Evolutionary conservation across 768 basidiomycete genomes (phyloP), one percentile per base, ranked within the genome.

Genomic region (Rhodotorula sphaerocarpa): DNA sequence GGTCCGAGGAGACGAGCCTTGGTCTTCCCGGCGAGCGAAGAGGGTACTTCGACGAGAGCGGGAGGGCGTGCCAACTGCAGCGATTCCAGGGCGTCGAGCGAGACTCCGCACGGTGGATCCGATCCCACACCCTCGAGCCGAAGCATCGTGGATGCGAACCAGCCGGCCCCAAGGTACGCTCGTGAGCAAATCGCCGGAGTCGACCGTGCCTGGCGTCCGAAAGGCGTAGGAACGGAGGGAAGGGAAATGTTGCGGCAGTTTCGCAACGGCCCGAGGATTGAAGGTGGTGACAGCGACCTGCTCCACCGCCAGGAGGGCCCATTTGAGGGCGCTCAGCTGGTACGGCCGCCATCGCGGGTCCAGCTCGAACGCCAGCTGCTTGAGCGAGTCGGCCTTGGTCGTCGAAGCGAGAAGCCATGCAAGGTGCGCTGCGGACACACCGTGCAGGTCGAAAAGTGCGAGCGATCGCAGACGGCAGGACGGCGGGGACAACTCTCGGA

Each of bases 351-450:
- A 11, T 7, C 9, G 3, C 10, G 51, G 23, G 3, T 36, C 21
- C 14, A 59, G 31, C 39, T 59, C 51, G 61, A 67, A 52, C 2
- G 53, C 39, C 57, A 67, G 21, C 21, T 30, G n/a, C 18, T 55
- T 46, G 25, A 67, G 65, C 7, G 61, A 59, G 36, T 67, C 65
- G 48, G 43, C 48, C 16, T 52, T 7, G 16, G 39, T 62, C 33
- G 61, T 41, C 0, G 57, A 28, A 7, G 23, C 9, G 42, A 67
- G 61, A 6, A 67, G 57, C 65, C 65, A 67, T 11, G 7, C 18
- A 5, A 67, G 57, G 20, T 67, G 65, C 2, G n/a, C 21, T 12
- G 47, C 14, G 0, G 48, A 21, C 11, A 63, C 41, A 20, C 23
- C 39, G 21, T 36, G 53, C 0, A 43, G 6, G 9, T 50, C 41